Evolutionary conservation across 305 asterid species (phyloP), one percentile per base, ranked within the genome.

Genomic region (Solanum hybrid): DNA sequence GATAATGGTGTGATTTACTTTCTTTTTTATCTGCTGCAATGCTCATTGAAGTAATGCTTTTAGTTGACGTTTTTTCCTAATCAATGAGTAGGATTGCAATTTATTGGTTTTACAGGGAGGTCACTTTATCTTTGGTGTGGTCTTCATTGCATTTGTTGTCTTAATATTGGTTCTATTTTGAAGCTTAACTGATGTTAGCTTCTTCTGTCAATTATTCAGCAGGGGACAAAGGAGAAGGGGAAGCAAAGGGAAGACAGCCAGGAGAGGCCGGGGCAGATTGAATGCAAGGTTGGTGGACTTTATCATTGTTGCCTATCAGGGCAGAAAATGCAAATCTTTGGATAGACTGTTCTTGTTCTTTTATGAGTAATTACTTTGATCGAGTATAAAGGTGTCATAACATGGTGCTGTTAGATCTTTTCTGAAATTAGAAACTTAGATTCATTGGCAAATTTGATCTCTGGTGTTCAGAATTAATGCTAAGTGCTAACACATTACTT

Each of bases 211-310:
- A 79, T 88, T 38, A 36, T 87, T 88, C 72, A 89, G 85, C 86
- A 91, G 95, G 91, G 88, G 85, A 13, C 89, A 81, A 91, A 78
- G 89, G 94, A 91, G 56, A 91, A 87, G 79, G 86, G 79, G 66
- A 92, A 89, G 87, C 88, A 69, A 72, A 91, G 88, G 90, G 90
- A 82, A 31, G 93, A 91, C 84, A 90, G 91, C 89, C 88, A 87
- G 6, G 95, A 93, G 86, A 77, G 92, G 81, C 85, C 87, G 51
- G 90, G 90, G 78, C 94, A 89, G 91, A 88, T 87, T 87, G 94
- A 91, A 90, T 93, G 95, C 95, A 93, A 93, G 94, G 95, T 93
- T 90, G 37, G 51, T 84, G 87, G 76, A 85, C 31, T 32, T 84
- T 85, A 32, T 56, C 42, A 51, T 51, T 84, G 75, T 32, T 51